These are phyloP conservation scores for Arthroderma sp. DNA, from an alignment of 2,329 filamentous ascomycete genomes.

Conservation along the genomic window DNA sequence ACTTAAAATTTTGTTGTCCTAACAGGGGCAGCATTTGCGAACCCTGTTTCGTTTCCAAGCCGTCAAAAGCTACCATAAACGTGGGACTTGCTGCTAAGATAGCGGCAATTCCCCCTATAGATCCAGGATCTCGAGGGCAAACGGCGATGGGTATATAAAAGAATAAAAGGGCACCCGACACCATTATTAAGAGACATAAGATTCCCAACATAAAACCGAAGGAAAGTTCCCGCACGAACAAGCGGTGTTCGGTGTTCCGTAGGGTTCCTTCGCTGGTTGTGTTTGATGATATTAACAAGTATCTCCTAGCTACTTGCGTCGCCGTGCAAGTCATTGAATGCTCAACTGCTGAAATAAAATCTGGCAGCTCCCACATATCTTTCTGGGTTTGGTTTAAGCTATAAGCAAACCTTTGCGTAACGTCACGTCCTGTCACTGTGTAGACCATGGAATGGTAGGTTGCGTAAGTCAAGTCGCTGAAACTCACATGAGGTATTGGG, in stretches of 20 bases:
- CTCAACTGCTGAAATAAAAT: no score
- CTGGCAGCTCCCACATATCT: no score
- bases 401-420: no score
- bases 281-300: neutral
- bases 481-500: no score
- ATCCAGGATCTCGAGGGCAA: constrained; percentile 3
- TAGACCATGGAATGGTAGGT: no score
- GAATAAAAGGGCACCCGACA: neutral
- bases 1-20: neutral
- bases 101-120: constrained; percentile 5
- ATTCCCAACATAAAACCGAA: constrained; percentile 5
- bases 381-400: no score
- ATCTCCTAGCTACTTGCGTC: constrained; percentile 2
- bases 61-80: constrained; percentile 3
- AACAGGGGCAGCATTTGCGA: constrained; percentile 4
- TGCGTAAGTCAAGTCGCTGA: no score
- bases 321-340: neutral
- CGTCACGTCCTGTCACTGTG: no score
- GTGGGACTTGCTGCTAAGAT: constrained; percentile 5
- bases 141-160: constrained; percentile 5
- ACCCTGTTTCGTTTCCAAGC: constrained; percentile 3
- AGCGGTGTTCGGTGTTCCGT: constrained; percentile 1
- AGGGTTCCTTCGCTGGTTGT: constrained; percentile 1
- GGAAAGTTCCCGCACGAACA: constrained; percentile 4
- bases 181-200: constrained; percentile 2